phyloP scores from a whole-genome alignment of 176 grass and related monocot genomes.

The Luzula sylvatica region DNA sequence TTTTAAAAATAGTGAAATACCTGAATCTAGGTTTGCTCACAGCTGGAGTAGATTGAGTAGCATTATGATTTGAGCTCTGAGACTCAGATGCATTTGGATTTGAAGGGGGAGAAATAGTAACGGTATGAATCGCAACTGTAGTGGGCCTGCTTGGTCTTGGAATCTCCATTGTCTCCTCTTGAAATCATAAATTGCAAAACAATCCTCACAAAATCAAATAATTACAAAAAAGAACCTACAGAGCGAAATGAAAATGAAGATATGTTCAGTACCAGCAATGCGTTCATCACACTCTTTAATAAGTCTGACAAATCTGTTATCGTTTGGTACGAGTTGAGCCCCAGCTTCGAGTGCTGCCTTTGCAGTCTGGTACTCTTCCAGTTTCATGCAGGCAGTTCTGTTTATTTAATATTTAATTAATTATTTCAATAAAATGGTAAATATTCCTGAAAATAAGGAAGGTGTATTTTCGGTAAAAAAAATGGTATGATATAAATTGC shows the following conservation, averaged over 20 bases:
- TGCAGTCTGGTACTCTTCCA: constrained; percentile 47
- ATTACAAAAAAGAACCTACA: no score
- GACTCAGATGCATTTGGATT: constrained; percentile 4
- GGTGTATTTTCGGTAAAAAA: neutral
- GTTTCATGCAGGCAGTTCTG: constrained; percentile 43
- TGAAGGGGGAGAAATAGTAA: constrained; percentile 1
- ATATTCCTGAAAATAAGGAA: neutral
- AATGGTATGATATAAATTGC: neutral
- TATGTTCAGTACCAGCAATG: constrained; percentile 30
- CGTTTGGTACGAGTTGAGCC: constrained; percentile 28
- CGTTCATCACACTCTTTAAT: constrained; percentile 35
- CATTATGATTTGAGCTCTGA: neutral
- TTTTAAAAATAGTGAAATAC: constrained; percentile 7
- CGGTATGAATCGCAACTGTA: neutral
- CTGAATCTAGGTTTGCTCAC: constrained; percentile 30
- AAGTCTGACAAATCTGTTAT: constrained; percentile 36
- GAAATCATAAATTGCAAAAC: neutral
- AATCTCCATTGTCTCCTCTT: constrained; percentile 29
- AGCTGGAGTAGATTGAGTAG: constrained; percentile 6
- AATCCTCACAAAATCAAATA: neutral
- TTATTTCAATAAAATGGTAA: neutral
- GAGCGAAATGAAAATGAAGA: neutral
- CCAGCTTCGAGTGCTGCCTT: constrained; percentile 37
- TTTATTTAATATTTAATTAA: neutral
- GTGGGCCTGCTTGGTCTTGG: constrained; percentile 3